Evolutionary conservation across 2,329 filamentous ascomycete species (phyloP).

Genomic region (Gaeumannomyces sp.): DNA sequence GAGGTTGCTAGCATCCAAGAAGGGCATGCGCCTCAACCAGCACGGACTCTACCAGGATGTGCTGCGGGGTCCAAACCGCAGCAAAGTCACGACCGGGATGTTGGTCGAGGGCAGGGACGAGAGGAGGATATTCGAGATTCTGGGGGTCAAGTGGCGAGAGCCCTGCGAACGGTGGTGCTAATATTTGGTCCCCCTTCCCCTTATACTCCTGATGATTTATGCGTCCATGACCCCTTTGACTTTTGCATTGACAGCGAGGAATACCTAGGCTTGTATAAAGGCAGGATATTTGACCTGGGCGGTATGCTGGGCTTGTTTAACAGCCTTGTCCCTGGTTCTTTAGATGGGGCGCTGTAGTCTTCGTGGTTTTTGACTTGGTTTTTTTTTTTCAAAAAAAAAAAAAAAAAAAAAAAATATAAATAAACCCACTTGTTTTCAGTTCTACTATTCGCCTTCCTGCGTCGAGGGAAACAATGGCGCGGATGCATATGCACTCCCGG

Average conservation of each 20-base stretch:
- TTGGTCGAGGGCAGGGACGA: slow-evolving; percentile 71
- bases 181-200: slow-evolving; percentile 15
- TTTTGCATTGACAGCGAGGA: background rate
- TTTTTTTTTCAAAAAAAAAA: too few species aligned
- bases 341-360: too few species aligned
- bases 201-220: background rate
- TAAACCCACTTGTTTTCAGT: too few species aligned
- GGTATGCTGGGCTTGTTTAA: background rate
- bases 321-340: too few species aligned
- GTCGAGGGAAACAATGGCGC: too few species aligned
- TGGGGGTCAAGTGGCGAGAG: slow-evolving; percentile 80
- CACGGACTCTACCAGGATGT: slow-evolving; percentile 69
- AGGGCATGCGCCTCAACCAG: slow-evolving; percentile 81
- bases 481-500: too few species aligned
- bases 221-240: background rate
- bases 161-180: slow-evolving; percentile 71
- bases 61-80: slow-evolving; percentile 49
- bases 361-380: too few species aligned
- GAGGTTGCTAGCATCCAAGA: slow-evolving; percentile 66
- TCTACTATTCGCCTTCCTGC: too few species aligned
- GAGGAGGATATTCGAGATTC: slow-evolving; percentile 69
- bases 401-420: too few species aligned
- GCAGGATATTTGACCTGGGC: background rate
- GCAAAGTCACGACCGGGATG: slow-evolving; percentile 60
- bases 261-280: background rate